Evolutionary conservation across 192 early-diverging fungal species (phyloP).

Genomic region (Lobosporangium transversale): DNA sequence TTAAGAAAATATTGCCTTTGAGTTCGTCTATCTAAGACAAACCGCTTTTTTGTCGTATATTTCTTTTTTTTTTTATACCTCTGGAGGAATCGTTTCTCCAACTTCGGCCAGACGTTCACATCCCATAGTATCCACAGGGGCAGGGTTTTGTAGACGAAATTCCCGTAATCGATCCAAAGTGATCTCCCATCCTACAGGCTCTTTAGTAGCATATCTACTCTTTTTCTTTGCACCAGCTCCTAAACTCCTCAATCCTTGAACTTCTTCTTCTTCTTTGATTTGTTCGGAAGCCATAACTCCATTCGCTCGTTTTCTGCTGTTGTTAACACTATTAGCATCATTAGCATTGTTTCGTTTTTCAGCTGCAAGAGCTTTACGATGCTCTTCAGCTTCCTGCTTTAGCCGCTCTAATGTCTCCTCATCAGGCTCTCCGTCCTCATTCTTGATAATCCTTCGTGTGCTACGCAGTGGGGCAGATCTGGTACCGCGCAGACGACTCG

Average conservation of each 20-base stretch:
- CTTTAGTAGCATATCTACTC: conserved; percentile 49
- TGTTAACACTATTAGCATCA: not conserved
- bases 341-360: conserved; percentile 4
- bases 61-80: conserved; percentile 16
- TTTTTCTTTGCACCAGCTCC: conserved; percentile 6
- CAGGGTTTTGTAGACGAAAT: conserved; percentile 69
- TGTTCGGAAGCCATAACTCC: not conserved
- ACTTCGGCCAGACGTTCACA: conserved; percentile 74
- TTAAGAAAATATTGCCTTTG: no score
- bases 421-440: conserved; percentile 35
- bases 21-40: no score
- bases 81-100: conserved; percentile 41
- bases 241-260: not conserved
- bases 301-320: not conserved
- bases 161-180: conserved; percentile 72
- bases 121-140: conserved; percentile 92
- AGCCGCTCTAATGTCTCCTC: conserved; percentile 29
- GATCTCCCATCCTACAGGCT: conserved; percentile 69
- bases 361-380: conserved; percentile 14
- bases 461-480: no score
- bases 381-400: conserved; percentile 29
- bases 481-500: not conserved
- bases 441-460: conserved; percentile 30
- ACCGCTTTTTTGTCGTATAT: no score
- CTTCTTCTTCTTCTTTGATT: not conserved